Conservation (phyloP, 2,329 filamentous ascomycete genomes). For the Leptographium flavum region DNA sequence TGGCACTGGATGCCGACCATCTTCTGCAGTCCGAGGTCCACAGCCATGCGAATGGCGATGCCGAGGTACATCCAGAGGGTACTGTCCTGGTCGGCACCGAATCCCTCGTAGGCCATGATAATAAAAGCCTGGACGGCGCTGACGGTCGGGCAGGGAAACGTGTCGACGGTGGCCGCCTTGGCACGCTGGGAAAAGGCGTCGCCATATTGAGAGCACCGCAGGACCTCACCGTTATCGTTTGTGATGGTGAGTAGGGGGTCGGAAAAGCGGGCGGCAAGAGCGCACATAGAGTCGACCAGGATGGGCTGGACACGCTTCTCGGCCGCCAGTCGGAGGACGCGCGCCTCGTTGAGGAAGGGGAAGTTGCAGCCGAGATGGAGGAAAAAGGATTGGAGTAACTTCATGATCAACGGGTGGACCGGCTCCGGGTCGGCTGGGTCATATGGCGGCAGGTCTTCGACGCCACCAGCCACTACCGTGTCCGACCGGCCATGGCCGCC, state of each 20-base stretch:
- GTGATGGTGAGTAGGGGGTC: conserved; percentile 39
- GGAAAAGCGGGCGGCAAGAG: conserved; percentile 69
- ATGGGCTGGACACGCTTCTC: conserved; percentile 76
- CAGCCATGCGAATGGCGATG: conserved; percentile 70
- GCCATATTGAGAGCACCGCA: conserved; percentile 51
- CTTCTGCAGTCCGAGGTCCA: conserved; percentile 71
- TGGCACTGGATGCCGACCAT: conserved; percentile 56
- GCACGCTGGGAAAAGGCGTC: conserved; percentile 68
- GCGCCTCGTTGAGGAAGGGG: conserved; percentile 60
- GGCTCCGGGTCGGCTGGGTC: conserved; percentile 56
- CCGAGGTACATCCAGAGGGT: conserved; percentile 90
- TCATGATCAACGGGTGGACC: conserved; percentile 60
- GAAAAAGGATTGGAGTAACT: conserved; percentile 71
- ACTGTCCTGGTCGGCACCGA: conserved; percentile 77
- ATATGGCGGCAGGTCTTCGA: conserved; percentile 56
- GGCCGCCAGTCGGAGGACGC: conserved; percentile 60
- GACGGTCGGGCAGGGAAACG: conserved; percentile 69
- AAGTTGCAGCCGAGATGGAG: conserved; percentile 72
- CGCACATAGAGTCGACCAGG: conserved; percentile 74
- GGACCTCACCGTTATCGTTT: conserved; percentile 23
- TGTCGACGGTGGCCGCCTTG: conserved; percentile 69
- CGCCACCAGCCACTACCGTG: conserved; percentile 20
- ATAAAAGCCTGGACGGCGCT: conserved; percentile 74
- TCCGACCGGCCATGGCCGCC: conserved; percentile 17
- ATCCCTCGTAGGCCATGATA: conserved; percentile 76